Conservation (phyloP, 164 flowering plant species). For the Warburgia ugandensis region DNA sequence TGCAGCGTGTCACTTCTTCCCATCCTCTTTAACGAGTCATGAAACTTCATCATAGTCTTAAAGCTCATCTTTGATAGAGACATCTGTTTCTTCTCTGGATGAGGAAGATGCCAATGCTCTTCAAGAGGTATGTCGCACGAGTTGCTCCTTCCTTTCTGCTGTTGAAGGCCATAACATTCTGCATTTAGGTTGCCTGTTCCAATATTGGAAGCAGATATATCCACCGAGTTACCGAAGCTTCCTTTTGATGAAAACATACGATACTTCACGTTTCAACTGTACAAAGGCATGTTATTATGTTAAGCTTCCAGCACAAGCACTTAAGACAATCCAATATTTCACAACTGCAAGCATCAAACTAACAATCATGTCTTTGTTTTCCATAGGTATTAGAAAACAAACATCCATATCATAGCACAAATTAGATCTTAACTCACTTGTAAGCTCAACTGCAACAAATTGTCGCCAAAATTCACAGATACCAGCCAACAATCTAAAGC, state of each 20-base stretch:
- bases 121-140: conserved; percentile 12
- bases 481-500: too few species aligned
- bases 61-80: conserved; percentile 13
- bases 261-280: too few species aligned
- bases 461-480: too few species aligned
- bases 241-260: conserved; percentile 10
- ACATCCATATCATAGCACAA: too few species aligned
- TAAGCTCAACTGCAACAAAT: too few species aligned
- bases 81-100: conserved; percentile 4
- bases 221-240: conserved; percentile 3
- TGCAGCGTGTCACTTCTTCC: conserved; percentile 28
- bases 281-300: too few species aligned
- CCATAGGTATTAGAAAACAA: too few species aligned
- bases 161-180: neutral
- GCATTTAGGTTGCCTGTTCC: conserved; percentile 5
- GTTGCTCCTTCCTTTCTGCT: neutral
- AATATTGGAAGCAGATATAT: neutral
- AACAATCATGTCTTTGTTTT: too few species aligned
- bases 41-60: conserved; percentile 8
- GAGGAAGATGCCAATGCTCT: conserved; percentile 14
- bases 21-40: conserved; percentile 18
- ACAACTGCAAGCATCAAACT: too few species aligned
- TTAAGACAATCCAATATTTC: too few species aligned
- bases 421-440: too few species aligned
- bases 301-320: too few species aligned